These are phyloP conservation scores for Claviceps sorghi DNA, from an alignment of 2,329 filamentous ascomycete genomes.

Conservation along the genomic window DNA sequence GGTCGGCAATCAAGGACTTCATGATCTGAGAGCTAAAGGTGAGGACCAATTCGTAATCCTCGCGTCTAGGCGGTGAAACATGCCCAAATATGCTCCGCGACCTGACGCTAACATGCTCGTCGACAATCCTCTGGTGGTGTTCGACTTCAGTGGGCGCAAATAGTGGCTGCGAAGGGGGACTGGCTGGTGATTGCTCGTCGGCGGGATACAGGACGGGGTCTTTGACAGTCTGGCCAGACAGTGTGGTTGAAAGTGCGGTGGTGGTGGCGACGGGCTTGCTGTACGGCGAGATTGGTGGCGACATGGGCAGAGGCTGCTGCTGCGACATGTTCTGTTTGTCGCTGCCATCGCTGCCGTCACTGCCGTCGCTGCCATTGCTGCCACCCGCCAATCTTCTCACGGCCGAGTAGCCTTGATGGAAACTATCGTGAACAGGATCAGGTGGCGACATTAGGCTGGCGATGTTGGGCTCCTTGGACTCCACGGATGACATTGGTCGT, in stretches of 20 bases:
- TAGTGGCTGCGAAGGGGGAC: slow-evolving; percentile 32
- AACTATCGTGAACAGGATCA: slow-evolving; percentile 40
- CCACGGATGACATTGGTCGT: slow-evolving; percentile 8
- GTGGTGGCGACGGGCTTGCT: slow-evolving; percentile 24
- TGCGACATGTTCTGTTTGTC: slow-evolving; percentile 13
- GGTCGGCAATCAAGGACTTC: slow-evolving; percentile 29
- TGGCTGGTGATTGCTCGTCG: slow-evolving; percentile 25
- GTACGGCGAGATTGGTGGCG: slow-evolving; percentile 42
- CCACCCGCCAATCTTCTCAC: slow-evolving; percentile 2
- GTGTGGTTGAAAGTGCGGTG: slow-evolving; percentile 15
- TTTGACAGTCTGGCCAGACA: slow-evolving; percentile 20
- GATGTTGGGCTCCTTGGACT: slow-evolving; percentile 31
- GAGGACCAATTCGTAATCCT: slow-evolving; percentile 40
- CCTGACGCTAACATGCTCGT: slow-evolving; percentile 33
- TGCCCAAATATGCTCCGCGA: slow-evolving; percentile 26
- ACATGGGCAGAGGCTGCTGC: slow-evolving; percentile 30
- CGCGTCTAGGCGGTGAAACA: slow-evolving; percentile 31
- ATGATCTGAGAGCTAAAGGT: slow-evolving; percentile 39
- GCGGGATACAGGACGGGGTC: slow-evolving; percentile 46
- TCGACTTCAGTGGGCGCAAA: slow-evolving; percentile 30
- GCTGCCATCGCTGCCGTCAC: slow-evolving; percentile 10
- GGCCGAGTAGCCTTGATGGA: slow-evolving; percentile 19
- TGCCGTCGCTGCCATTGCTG: slow-evolving; percentile 11
- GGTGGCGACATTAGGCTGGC: slow-evolving; percentile 49
- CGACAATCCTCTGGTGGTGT: slow-evolving; percentile 31